Conservation (phyloP, 2,329 filamentous ascomycete species). For the Hypoxylon sp. region DNA sequence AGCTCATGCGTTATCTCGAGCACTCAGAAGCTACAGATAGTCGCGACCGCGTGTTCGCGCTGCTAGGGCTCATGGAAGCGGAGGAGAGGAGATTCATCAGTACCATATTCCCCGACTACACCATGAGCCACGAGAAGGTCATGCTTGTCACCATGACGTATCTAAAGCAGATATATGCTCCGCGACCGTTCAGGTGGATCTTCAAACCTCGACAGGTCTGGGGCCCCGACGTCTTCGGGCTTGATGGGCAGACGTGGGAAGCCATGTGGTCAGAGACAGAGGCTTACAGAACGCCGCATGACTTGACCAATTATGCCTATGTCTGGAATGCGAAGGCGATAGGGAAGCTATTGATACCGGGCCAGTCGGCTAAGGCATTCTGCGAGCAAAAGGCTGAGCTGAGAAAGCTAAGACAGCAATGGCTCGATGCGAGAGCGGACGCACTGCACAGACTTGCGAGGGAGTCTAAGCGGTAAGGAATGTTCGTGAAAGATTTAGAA, state of each 20-base stretch:
- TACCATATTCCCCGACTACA: slow-evolving; percentile 21
- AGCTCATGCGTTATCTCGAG: slow-evolving; percentile 12
- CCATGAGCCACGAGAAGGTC: slow-evolving; percentile 24
- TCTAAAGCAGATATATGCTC: slow-evolving; percentile 20
- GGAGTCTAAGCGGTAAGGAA: slow-evolving; percentile 6
- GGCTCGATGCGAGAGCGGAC: slow-evolving; percentile 12
- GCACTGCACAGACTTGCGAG: slow-evolving; percentile 11
- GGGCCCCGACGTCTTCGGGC: slow-evolving; percentile 15
- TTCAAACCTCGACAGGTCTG: slow-evolving; percentile 19
- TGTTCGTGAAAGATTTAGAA: background rate
- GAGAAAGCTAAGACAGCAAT: background rate
- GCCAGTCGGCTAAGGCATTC: slow-evolving; percentile 5
- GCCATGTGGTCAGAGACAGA: slow-evolving; percentile 18
- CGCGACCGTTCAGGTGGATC: slow-evolving; percentile 13
- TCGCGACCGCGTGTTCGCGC: slow-evolving; percentile 15
- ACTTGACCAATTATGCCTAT: slow-evolving; percentile 10
- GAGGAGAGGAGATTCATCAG: slow-evolving; percentile 15
- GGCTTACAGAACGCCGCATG: slow-evolving; percentile 11
- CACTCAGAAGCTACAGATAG: slow-evolving; percentile 8
- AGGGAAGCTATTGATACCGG: background rate
- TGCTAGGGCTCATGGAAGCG: slow-evolving; percentile 7
- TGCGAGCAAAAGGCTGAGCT: slow-evolving; percentile 7
- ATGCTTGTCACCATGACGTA: slow-evolving; percentile 24
- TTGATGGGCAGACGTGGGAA: slow-evolving; percentile 17
- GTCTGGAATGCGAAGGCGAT: slow-evolving; percentile 14